Conservation (phyloP, 345 rosid genomes). For the Eucalyptus polyanthemos region DNA sequence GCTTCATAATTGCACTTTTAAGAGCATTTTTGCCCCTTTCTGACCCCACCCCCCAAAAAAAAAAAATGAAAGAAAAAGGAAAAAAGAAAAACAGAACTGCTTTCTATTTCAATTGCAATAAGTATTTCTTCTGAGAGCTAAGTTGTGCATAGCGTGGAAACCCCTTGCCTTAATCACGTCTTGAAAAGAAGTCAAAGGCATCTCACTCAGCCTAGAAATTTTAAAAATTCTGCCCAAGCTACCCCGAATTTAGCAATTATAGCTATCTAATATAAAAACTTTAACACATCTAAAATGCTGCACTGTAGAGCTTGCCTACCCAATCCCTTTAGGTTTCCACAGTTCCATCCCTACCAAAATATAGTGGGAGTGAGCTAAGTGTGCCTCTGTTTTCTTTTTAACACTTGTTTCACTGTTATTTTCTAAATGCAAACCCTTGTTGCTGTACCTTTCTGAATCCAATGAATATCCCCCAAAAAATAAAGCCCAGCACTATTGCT, state of each 20-base stretch:
- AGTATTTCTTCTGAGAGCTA: background rate
- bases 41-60: background rate
- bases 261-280: background rate
- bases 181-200: background rate
- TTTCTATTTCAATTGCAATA: background rate
- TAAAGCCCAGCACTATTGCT: background rate
- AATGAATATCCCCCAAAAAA: background rate
- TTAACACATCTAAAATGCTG: background rate
- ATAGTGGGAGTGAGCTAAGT: background rate
- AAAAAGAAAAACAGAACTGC: background rate
- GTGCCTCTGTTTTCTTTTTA: background rate
- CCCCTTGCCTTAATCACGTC: background rate
- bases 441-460: background rate
- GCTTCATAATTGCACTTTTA: background rate
- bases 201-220: background rate
- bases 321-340: background rate
- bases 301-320: background rate
- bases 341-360: background rate
- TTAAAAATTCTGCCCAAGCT: background rate
- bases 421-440: background rate
- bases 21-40: background rate
- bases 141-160: background rate
- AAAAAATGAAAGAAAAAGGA: background rate
- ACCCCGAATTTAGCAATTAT: background rate
- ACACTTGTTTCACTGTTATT: background rate